phyloP scores from a whole-genome alignment of 768 basidiomycete genomes.

The Coprinopsis strossmayeri region DNA sequence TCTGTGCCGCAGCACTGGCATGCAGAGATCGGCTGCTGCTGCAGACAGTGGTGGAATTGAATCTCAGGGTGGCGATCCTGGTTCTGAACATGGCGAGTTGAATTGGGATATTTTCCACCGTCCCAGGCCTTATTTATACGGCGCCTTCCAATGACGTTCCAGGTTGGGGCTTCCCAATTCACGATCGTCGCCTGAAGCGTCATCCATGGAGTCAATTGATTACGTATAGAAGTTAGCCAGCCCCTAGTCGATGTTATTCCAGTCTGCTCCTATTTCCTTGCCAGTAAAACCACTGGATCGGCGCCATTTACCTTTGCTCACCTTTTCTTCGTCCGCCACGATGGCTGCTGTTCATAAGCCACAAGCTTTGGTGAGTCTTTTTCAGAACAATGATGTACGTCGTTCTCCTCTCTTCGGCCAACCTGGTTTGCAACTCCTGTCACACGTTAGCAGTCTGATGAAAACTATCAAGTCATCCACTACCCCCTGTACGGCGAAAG shows the following conservation, averaged over 20 bases:
- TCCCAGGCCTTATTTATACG: constrained; percentile 6
- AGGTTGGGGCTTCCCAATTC: not conserved
- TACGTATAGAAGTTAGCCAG: not conserved
- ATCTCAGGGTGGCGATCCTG: constrained; percentile 3
- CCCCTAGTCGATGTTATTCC: not conserved
- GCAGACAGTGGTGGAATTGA: constrained; percentile 3
- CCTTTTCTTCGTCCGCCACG: not conserved
- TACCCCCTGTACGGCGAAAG: not conserved
- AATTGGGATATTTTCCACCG: not conserved
- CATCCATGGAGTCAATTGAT: not conserved
- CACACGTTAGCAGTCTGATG: too few species aligned
- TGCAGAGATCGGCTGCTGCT: constrained; percentile 25
- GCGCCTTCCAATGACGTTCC: constrained; percentile 13
- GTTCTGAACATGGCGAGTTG: constrained; percentile 16
- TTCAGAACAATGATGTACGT: constrained; percentile 1
- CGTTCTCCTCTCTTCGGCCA: not conserved
- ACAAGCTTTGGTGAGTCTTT: constrained; percentile 6
- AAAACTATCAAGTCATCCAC: not conserved
- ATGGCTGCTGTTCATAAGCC: not conserved
- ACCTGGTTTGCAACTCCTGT: too few species aligned
- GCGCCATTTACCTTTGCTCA: not conserved
- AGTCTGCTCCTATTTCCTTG: not conserved
- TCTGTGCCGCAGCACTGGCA: constrained; percentile 25
- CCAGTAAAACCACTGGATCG: not conserved
- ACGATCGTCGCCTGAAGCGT: not conserved